Conservation (phyloP, 2,329 filamentous ascomycete genomes). For the Verticillium tricorpus region DNA sequence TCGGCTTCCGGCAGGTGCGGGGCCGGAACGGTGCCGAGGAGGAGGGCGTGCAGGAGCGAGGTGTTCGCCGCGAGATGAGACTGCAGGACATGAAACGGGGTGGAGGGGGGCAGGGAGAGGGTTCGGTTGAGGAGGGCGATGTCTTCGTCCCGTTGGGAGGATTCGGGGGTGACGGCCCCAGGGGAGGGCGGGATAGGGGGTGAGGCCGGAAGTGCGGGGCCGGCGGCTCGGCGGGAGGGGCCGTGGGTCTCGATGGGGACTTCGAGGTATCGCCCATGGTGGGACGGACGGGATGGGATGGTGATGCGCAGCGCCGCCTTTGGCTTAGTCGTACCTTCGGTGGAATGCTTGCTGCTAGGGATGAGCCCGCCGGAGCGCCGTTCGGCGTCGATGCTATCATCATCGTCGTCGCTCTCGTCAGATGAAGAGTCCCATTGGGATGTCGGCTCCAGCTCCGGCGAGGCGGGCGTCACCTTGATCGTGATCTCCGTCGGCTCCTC, state of each 20-base stretch:
- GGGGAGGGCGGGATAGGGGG: too few species aligned
- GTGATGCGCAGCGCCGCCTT: neutral
- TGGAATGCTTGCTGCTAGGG: neutral
- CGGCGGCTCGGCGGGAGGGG: constrained; percentile 2
- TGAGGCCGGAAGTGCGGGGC: neutral
- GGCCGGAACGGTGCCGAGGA: constrained; percentile 5
- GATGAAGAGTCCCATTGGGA: neutral
- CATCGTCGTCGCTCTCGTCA: neutral
- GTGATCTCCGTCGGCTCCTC: neutral
- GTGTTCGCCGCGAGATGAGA: constrained; percentile 14
- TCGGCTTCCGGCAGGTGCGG: neutral
- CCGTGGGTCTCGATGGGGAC: neutral
- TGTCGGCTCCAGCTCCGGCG: neutral
- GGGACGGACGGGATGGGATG: neutral
- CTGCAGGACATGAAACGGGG: constrained; percentile 7
- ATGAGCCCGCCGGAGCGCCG: neutral
- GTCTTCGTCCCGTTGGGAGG: neutral
- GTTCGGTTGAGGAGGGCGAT: constrained; percentile 8
- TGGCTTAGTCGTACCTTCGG: neutral
- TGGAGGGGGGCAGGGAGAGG: constrained; percentile 8
- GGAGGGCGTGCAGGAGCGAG: constrained; percentile 16
- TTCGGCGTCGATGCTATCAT: neutral
- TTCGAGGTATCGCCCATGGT: neutral
- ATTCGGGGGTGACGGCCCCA: neutral
- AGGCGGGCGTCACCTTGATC: neutral